Evolutionary conservation across 192 early-diverging fungal species (phyloP), one percentile per base, ranked within the genome.

Genomic region (Mortierella hygrophila): DNA sequence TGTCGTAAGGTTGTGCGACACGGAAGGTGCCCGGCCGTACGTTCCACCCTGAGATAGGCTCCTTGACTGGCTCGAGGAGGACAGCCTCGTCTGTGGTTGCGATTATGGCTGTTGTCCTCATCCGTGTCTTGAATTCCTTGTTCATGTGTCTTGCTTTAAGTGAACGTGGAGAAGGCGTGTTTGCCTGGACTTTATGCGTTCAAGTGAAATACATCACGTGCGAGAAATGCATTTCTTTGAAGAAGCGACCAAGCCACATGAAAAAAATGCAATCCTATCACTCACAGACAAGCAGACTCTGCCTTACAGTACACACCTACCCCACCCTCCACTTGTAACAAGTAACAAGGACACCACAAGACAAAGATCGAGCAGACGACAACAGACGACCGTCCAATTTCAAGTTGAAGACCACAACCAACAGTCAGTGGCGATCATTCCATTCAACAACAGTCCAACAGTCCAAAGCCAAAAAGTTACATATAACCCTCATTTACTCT

Each of bases 1-100:
- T 63, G 42, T 86, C 84, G 47, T 86, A 86, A 2, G 84, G 79
- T 20, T 47, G 35, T 5, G 84, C 65, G 0, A 86, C 84, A 23
- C 79, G 84, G 21, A 86, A 86, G 21, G 84, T 86, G 13, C 84
- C 84, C 57, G 84, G 76, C 23, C 84, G 84, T 26, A 81, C 23
- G 44, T 32, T 6, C 84, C 84, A 86, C 13, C 79, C 79, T 47
- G 40, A 9, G 9, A 81, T 26, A 0, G 72, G 75, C 63, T 60
- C 63, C 42, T 68, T 60, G 7, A 77, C 32, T 18, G 84, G 75
- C 21, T 18, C 79, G 4, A 86, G 63, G 5, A 86, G 52, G n/a
- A 35, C 26, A 15, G 29, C 60, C 0, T 32, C 60, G n/a, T 65
- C 26, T 65, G 60, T 65, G n/a, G 60, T 32, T 15, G 60, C 35